phyloP scores from a whole-genome alignment of 2,329 filamentous ascomycete species.

The Fusarium falciforme region DNA sequence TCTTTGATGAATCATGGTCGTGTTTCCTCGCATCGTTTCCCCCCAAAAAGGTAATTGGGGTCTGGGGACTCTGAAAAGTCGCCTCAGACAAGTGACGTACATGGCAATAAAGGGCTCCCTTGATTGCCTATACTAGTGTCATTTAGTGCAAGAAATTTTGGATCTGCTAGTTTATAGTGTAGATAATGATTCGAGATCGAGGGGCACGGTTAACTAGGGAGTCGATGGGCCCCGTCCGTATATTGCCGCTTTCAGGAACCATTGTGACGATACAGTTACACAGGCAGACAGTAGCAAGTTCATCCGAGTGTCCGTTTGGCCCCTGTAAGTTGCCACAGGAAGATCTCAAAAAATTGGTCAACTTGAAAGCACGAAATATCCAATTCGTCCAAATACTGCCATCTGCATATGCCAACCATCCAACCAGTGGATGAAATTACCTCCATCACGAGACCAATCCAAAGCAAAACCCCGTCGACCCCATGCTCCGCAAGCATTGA shows the following conservation, averaged over 20 bases:
- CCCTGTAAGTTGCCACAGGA: not conserved
- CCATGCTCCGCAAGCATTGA: not conserved
- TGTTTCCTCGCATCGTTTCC: not conserved
- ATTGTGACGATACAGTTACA: not conserved
- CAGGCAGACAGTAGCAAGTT: not conserved
- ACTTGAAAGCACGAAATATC: not conserved
- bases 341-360: not conserved
- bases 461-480: not conserved
- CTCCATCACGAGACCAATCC: not conserved
- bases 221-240: not conserved
- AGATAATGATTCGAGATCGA: not conserved
- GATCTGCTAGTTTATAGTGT: not conserved
- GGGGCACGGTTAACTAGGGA: not conserved
- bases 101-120: not conserved
- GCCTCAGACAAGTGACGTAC: not conserved
- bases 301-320: not conserved
- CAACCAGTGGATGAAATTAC: not conserved
- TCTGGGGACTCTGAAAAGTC: not conserved
- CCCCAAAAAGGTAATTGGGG: not conserved
- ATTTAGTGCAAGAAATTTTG: not conserved
- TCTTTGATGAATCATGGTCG: not conserved
- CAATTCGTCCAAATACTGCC: not conserved
- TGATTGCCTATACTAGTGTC: not conserved
- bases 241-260: not conserved
- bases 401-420: not conserved